phyloP scores from a whole-genome alignment of 129 eudicot genomes.

The Gnaphalium uliginosum region DNA sequence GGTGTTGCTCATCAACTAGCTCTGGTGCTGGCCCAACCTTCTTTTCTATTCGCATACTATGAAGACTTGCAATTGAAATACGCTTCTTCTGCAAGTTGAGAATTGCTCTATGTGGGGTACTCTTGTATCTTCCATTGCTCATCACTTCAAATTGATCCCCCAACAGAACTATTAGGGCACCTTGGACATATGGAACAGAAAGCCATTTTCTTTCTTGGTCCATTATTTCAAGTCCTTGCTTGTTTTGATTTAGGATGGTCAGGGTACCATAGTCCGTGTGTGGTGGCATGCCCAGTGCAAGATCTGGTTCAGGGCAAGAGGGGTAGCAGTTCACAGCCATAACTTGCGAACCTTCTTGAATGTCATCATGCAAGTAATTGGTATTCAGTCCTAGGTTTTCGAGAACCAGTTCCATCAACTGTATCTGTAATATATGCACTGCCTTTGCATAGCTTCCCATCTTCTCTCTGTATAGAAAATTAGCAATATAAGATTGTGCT shows the following conservation, averaged over 20 bases:
- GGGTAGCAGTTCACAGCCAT: conserved; percentile 74
- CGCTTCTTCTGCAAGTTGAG: conserved; percentile 44
- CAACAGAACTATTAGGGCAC: conserved; percentile 49
- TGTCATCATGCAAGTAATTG: conserved; percentile 49
- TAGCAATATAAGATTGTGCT: not conserved
- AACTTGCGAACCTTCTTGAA: conserved; percentile 62
- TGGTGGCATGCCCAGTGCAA: conserved; percentile 69
- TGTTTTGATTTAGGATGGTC: conserved; percentile 56
- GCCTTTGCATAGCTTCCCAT: conserved; percentile 73
- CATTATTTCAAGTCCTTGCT: conserved; percentile 60
- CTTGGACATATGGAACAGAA: conserved; percentile 51
- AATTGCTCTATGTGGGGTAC: conserved; percentile 55
- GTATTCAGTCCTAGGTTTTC: conserved; percentile 58
- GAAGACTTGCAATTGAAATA: conserved; percentile 68
- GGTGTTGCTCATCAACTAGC: conserved; percentile 59
- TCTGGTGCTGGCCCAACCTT: conserved; percentile 54
- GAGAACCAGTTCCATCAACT: conserved; percentile 50
- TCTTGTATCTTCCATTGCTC: conserved; percentile 66
- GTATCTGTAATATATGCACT: conserved; percentile 37
- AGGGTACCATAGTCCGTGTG: conserved; percentile 62
- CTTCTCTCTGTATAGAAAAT: conserved; percentile 42
- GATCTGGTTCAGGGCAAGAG: conserved; percentile 66
- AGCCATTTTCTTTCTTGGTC: conserved; percentile 52
- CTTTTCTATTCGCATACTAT: conserved; percentile 53
- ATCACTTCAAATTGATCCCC: conserved; percentile 78